Conservation (phyloP, 225 moss, liverwort and hornwort genomes). For the Straminergon stramineum region DNA sequence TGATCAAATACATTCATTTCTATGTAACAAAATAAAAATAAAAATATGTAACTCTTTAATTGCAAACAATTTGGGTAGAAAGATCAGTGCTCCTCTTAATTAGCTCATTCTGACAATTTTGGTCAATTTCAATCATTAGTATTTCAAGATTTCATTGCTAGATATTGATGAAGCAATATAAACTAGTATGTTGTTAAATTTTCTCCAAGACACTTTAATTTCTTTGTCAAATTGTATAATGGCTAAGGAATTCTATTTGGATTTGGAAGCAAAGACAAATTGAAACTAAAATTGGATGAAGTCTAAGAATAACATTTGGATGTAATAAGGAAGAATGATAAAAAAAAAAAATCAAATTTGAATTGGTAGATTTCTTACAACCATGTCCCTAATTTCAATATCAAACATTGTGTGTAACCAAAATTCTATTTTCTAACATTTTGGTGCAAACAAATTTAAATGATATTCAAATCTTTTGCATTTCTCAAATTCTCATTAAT, state of each 20-base stretch:
- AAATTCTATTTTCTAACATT: neutral
- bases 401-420: neutral
- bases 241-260: too few relatives aligned
- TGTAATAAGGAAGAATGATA: neutral
- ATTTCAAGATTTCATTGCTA: neutral
- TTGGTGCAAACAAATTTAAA: neutral
- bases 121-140: neutral
- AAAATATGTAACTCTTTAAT: neutral
- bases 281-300: too few relatives aligned
- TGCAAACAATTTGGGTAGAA: neutral
- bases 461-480: neutral
- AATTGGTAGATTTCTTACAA: neutral
- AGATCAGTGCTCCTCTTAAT: neutral
- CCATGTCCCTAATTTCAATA: neutral
- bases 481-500: neutral
- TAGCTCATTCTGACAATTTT: neutral
- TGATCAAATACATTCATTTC: neutral
- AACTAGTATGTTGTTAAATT: accelerated
- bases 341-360: neutral
- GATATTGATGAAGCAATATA: neutral
- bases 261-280: too few relatives aligned
- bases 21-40: neutral
- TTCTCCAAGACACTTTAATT: too few relatives aligned
- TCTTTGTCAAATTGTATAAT: too few relatives aligned
- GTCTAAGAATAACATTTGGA: too few relatives aligned